Base-by-base conservation (phyloP, 1,139 yeast species). In the Candida tropicalis region DNA sequence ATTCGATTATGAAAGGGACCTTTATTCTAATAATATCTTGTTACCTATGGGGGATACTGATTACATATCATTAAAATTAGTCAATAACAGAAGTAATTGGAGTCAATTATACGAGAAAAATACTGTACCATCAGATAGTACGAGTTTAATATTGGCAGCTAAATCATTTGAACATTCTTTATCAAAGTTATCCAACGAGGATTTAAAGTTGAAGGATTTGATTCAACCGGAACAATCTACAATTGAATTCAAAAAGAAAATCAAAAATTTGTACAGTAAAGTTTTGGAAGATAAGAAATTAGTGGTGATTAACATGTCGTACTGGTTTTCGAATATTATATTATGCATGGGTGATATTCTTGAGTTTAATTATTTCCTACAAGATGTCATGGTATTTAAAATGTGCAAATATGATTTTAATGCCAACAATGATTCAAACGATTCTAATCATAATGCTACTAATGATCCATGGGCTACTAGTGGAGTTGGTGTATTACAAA, bases 291-390 rank as follows among this genome's bases (percentile, higher is more conserved):
- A 40, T 35, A 43, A 43, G 44, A 58, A 56, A 22, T 50, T 61
- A 35, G 51, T 68, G 3, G 54, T 65, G 4, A 55, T 72, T n/a
- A 67, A 68, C 45, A 54, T 61, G 5, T 58, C 65, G 10, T 53
- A 55, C 37, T 52, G 71, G 20, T 55, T 61, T 35, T 52, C 72
- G 2, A 47, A 57, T 11, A 54, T 68, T 26, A 47, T 63, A 15
- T 46, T 61, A 29, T 53, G 62, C 6, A 45, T 59, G 16, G 57
- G 65, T 2, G 58, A 58, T 34, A 44, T 66, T 3, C 34, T 55
- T 23, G 49, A 53, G 39, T 39, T 46, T 24, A 44, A 42, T 16
- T 38, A 39, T 25, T 47, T 50, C 13, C 37, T 56, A 8, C 29
- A 40, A 18, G 49, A 49, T 18, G 46, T 54, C 22, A 44, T 55